These are phyloP conservation scores for Podaxis rugospora DNA, from an alignment of 768 basidiomycete genomes.

Conservation along the genomic window DNA sequence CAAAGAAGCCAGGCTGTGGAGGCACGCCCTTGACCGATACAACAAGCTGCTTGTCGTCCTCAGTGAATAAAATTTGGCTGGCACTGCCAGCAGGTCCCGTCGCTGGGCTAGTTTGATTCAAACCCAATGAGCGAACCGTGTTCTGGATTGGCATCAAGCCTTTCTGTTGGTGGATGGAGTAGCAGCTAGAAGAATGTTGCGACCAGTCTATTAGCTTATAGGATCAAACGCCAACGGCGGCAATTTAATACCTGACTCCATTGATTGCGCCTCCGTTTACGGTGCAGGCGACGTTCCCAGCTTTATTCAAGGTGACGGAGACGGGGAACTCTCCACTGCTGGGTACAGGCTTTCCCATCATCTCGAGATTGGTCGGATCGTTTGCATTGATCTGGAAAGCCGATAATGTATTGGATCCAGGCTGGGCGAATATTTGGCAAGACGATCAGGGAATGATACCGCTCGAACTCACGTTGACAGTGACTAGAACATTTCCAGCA, in stretches of 20 bases:
- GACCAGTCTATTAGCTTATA: neutral
- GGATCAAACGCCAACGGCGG: neutral
- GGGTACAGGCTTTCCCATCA: constrained; percentile 39
- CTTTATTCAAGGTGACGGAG: constrained; percentile 34
- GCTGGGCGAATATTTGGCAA: constrained; percentile 18
- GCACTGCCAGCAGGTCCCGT: constrained; percentile 41
- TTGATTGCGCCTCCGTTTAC: constrained; percentile 41
- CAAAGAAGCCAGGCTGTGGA: constrained; percentile 44
- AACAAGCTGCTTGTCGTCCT: constrained; percentile 38
- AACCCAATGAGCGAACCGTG: constrained; percentile 35
- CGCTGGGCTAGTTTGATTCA: constrained; percentile 50
- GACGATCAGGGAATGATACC: neutral
- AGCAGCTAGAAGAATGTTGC: constrained; percentile 31
- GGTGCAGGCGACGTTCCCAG: constrained; percentile 28
- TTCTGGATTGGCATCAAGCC: constrained; percentile 36
- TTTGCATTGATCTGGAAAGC: constrained; percentile 37
- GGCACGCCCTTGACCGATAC: constrained; percentile 47
- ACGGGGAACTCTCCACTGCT: constrained; percentile 49
- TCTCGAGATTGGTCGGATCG: constrained; percentile 35
- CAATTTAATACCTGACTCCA: constrained; percentile 30
- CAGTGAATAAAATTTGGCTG: constrained; percentile 43
- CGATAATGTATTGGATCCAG: constrained; percentile 43
- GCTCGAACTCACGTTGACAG: constrained; percentile 28
- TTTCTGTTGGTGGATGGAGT: constrained; percentile 32
- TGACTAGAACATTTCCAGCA: constrained; percentile 28